Percentiles rank a stretch among this genome's conserved stretches.
Evolutionary conservation across 495 filamentous ascomycete genomes (phyloP).

Genomic region (Astrothelium subdiscretum): DNA sequence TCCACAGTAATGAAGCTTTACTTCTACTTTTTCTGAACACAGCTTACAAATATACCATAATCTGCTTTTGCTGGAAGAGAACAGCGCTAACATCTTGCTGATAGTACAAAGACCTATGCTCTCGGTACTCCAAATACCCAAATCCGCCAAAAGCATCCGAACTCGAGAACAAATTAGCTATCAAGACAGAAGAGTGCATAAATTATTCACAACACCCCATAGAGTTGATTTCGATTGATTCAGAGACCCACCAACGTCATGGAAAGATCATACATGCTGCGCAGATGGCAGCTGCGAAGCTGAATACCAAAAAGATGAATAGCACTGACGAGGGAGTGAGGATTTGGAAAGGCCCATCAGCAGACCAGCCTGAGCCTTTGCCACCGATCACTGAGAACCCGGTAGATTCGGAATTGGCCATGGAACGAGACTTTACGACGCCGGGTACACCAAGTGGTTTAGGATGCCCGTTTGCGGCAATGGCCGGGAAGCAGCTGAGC

Average conservation of each 20-base stretch:
- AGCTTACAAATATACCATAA: neutral
- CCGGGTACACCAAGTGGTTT: constrained; percentile 48
- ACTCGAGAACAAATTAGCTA: neutral
- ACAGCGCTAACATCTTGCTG: neutral
- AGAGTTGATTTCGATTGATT: neutral
- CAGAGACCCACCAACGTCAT: neutral
- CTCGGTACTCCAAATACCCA: neutral
- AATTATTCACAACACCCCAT: neutral
- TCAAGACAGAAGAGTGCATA: neutral
- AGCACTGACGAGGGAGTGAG: constrained; percentile 16
- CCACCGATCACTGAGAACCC: constrained; percentile 37
- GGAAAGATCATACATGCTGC: neutral
- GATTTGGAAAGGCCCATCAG: constrained; percentile 33
- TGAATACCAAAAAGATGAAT: constrained; percentile 9
- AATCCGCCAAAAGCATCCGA: neutral
- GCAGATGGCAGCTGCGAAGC: neutral
- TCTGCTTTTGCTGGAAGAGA: neutral
- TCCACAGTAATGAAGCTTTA: constrained; percentile 38
- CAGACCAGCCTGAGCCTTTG: constrained; percentile 30
- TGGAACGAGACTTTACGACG: constrained; percentile 57
- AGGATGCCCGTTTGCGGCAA: constrained; percentile 47
- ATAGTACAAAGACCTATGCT: neutral
- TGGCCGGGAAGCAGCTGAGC: constrained; percentile 13
- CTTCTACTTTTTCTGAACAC: constrained; percentile 9
- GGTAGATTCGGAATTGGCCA: constrained; percentile 13